Conservation (phyloP, 129 eudicot species). For the Heracleum sosnowskyi region DNA sequence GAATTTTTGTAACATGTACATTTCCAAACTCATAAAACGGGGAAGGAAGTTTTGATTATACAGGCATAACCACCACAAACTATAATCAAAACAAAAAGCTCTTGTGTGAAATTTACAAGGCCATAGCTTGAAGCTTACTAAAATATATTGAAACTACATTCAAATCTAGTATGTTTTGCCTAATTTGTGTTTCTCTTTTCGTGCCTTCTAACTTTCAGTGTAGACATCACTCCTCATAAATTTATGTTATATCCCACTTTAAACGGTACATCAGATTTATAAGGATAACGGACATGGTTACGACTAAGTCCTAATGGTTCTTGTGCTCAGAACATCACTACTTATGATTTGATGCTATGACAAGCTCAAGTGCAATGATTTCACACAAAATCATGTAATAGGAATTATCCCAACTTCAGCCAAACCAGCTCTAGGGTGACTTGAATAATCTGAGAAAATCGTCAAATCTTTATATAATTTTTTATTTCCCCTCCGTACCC, state of each 20-base stretch:
- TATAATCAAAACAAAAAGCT: background rate
- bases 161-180: background rate
- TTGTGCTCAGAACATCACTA: background rate
- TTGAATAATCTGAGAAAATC: no score
- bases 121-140: background rate
- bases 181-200: background rate
- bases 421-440: no score
- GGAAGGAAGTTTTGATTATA: background rate
- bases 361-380: background rate
- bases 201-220: background rate
- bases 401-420: no score
- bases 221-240: background rate
- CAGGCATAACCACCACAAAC: background rate
- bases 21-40: background rate
- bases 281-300: background rate
- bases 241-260: background rate
- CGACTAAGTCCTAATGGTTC: background rate
- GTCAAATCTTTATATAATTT: no score
- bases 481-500: no score
- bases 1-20: background rate
- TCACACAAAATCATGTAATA: background rate
- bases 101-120: background rate
- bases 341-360: background rate
- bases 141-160: background rate
- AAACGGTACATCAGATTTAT: background rate